phyloP scores from a whole-genome alignment of 108 stramenopile species.

The Pseudonitzschia delicatissima region DNA sequence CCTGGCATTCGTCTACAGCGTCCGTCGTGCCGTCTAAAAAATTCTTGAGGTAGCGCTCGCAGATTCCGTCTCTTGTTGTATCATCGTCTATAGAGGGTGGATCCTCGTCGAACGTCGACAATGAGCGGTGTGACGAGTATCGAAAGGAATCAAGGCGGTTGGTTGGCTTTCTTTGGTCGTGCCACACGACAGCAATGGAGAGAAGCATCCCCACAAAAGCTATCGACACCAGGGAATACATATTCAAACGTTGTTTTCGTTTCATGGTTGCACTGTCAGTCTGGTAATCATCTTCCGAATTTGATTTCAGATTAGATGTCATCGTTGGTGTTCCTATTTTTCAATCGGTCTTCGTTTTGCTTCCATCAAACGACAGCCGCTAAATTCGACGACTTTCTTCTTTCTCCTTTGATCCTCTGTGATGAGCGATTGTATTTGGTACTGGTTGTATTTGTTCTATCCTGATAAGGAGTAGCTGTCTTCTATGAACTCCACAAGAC shows the following conservation, averaged over 20 bases:
- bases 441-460: background rate
- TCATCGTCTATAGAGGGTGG: conserved; percentile 35
- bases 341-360: too few relatives aligned
- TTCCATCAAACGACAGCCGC: too few relatives aligned
- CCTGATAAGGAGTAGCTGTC: background rate
- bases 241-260: too few relatives aligned
- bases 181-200: conserved; percentile 10
- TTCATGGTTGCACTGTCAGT: too few relatives aligned
- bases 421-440: background rate
- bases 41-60: conserved; percentile 59
- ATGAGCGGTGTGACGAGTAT: too few relatives aligned
- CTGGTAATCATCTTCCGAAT: too few relatives aligned
- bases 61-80: conserved; percentile 42
- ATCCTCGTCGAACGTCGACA: conserved; percentile 9
- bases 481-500: background rate
- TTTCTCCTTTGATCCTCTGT: background rate
- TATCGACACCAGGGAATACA: conserved; percentile 13
- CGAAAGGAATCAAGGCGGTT: background rate
- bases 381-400: background rate
- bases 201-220: conserved; percentile 18
- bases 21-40: conserved; percentile 86
- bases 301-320: too few relatives aligned
- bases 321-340: too few relatives aligned
- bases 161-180: background rate
- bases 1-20: conserved; percentile 76